phyloP scores from a whole-genome alignment of 441 rosid species.

The Melianthus villosus region DNA sequence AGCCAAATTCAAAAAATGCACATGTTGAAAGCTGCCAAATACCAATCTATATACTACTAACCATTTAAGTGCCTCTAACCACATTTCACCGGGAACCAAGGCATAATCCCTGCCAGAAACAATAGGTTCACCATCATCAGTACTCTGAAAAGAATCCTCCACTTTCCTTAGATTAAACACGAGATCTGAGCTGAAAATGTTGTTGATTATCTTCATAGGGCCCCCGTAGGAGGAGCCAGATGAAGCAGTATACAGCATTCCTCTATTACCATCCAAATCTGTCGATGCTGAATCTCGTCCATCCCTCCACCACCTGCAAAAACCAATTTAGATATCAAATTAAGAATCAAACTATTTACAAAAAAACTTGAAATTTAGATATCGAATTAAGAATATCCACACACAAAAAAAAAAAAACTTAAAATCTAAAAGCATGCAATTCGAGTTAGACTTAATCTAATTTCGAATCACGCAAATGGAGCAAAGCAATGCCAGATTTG shows the following conservation, averaged over 20 bases:
- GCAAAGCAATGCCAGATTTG: background rate
- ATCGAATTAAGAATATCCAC: conserved; percentile 10
- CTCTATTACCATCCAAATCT: conserved; percentile 42
- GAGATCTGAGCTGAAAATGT: conserved; percentile 71
- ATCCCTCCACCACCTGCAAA: conserved; percentile 83
- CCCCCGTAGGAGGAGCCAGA: conserved; percentile 53
- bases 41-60: conserved; percentile 17
- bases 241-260: conserved; percentile 52
- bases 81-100: conserved; percentile 84
- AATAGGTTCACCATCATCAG: conserved; percentile 55
- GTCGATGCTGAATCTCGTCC: conserved; percentile 30
- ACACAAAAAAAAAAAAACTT: background rate
- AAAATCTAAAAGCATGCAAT: background rate
- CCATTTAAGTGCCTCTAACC: conserved; percentile 93
- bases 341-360: background rate
- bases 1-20: background rate
- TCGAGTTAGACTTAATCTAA: background rate
- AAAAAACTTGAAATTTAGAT: background rate
- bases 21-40: background rate
- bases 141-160: conserved; percentile 30
- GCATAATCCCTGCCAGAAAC: conserved; percentile 86
- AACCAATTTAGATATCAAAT: conserved; percentile 3
- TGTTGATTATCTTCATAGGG: conserved; percentile 89
- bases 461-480: background rate
- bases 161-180: conserved; percentile 64